A percentile compares a stretch with the other conserved stretches of the same genome.
Evolutionary conservation across 1,139 yeast genomes (phyloP).

Genomic region (Kodamaea sp.): DNA sequence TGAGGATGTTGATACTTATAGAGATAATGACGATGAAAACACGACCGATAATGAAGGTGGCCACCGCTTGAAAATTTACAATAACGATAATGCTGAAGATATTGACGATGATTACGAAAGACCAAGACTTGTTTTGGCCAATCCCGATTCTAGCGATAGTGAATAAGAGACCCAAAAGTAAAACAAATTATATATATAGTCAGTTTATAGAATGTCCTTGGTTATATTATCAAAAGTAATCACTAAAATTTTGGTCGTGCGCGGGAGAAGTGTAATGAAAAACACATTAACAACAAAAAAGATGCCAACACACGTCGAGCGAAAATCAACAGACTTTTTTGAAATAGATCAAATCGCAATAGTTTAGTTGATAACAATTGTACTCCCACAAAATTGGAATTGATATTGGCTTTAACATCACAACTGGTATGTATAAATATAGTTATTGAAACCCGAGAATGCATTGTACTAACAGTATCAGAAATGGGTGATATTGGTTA

Average conservation of each 20-base stretch:
- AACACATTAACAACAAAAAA: conserved; percentile 3
- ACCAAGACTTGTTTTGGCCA: conserved; percentile 60
- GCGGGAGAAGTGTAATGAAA: background rate
- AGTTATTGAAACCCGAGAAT: background rate
- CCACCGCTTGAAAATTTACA: conserved; percentile 7
- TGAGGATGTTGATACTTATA: conserved; percentile 22
- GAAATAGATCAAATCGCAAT: no score
- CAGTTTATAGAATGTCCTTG: no score
- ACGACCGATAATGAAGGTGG: conserved; percentile 15
- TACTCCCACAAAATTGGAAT: background rate
- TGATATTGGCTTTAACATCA: background rate
- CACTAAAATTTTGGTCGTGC: background rate
- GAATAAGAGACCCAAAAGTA: conserved; percentile 11
- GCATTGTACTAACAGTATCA: background rate
- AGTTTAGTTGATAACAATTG: background rate
- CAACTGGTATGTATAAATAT: conserved; percentile 1
- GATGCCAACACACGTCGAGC: conserved; percentile 12
- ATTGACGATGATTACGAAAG: conserved; percentile 31
- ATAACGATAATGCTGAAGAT: conserved; percentile 13
- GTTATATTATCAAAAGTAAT: no score
- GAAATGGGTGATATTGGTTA: conserved; percentile 54
- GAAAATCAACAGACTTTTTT: background rate
- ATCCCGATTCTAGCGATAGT: conserved; percentile 52
- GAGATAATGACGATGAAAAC: conserved; percentile 13
- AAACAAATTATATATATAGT: no score